Evolutionary conservation across 163 green algal genomes (phyloP).

Genomic region (Picocystis sp.): DNA sequence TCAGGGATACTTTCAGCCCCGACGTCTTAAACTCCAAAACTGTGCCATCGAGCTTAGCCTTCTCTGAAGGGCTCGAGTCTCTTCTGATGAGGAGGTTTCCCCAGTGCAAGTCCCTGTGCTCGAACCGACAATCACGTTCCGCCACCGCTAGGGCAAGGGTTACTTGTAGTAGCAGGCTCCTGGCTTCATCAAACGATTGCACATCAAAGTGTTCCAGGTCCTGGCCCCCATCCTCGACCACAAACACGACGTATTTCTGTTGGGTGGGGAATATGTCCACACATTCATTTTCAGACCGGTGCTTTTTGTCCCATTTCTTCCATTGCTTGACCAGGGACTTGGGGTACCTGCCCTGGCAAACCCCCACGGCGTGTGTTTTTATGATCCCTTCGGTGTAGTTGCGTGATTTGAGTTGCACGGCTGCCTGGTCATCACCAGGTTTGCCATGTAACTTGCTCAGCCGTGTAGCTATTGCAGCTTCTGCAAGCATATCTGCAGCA

Average conservation of each 20-base stretch:
- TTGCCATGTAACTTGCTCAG: conserved; percentile 23
- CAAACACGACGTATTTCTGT: conserved; percentile 53
- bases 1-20: conserved; percentile 51
- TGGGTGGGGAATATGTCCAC: conserved; percentile 30
- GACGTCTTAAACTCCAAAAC: background rate
- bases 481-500: conserved; percentile 54
- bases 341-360: conserved; percentile 65
- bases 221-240: conserved; percentile 56
- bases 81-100: conserved; percentile 70
- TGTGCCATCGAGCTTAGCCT: background rate
- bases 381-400: conserved; percentile 50
- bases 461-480: conserved; percentile 51
- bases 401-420: conserved; percentile 9
- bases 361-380: conserved; percentile 36
- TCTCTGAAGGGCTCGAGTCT: background rate
- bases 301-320: conserved; percentile 13
- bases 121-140: conserved; percentile 70
- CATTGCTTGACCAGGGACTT: conserved; percentile 45
- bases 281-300: conserved; percentile 52
- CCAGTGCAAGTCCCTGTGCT: conserved; percentile 97
- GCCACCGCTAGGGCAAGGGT: conserved; percentile 54
- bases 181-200: conserved; percentile 39
- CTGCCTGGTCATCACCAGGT: background rate
- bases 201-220: conserved; percentile 75
- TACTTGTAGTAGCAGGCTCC: conserved; percentile 71